These are phyloP conservation scores for Eucalyptus tenuipes DNA, from an alignment of 345 rosid genomes.

Conservation along the genomic window DNA sequence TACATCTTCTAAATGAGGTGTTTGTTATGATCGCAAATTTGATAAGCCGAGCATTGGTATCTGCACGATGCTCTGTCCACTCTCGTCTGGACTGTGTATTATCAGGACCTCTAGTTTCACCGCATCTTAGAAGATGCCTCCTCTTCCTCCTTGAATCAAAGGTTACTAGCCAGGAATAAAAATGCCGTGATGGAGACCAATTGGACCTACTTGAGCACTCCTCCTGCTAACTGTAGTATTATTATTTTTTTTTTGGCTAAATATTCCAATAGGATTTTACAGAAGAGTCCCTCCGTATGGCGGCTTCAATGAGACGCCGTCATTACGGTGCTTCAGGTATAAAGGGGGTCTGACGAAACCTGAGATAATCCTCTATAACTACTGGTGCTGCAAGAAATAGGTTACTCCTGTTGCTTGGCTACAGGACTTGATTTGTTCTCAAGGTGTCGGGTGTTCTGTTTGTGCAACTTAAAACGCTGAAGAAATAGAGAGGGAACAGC, in stretches of 20 bases:
- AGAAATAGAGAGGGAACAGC: neutral
- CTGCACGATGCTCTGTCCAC: neutral
- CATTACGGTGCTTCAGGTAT: neutral
- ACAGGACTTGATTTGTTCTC: neutral
- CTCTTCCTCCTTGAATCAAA: neutral
- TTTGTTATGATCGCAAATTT: neutral
- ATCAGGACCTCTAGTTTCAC: neutral
- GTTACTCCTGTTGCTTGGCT: neutral
- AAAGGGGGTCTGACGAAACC: neutral
- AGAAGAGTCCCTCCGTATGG: neutral
- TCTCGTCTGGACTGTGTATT: neutral
- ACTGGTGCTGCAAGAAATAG: neutral
- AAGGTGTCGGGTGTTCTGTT: neutral
- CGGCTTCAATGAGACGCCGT: neutral
- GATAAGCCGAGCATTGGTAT: neutral
- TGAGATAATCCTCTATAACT: neutral
- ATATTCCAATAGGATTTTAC: neutral
- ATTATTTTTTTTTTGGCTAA: neutral
- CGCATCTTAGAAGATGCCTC: neutral
- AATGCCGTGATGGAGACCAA: neutral
- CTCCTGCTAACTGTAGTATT: neutral
- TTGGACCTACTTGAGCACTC: neutral
- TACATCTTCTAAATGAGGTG: neutral
- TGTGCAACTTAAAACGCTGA: neutral
- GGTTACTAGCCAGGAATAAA: neutral